Evolutionary conservation across 129 eudicot species (phyloP).

Genomic region (Cynara cardunculus): DNA sequence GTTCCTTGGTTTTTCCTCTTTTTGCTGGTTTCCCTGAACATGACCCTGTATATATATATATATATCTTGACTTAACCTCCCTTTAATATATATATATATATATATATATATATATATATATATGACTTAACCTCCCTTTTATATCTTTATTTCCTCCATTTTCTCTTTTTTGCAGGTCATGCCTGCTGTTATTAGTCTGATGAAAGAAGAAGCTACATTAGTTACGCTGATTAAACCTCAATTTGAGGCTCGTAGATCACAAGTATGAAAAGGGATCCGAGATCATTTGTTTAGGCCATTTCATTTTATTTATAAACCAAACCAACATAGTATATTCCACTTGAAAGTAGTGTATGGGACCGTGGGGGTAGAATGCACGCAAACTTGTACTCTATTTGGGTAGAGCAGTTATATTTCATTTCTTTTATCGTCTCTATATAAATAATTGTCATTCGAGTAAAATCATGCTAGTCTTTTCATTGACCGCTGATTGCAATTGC

Average conservation of each 20-base stretch:
- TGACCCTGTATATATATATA: no score
- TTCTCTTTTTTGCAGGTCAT: constrained; percentile 55
- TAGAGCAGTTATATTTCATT: no score
- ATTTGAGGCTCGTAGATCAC: constrained; percentile 94
- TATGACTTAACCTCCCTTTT: not conserved
- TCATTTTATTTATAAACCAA: not conserved
- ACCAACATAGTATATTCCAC: no score
- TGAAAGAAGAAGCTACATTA: constrained; percentile 78
- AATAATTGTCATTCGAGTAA: not conserved
- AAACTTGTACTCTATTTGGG: no score
- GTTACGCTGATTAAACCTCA: constrained; percentile 94
- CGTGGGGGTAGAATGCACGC: no score
- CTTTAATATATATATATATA: no score
- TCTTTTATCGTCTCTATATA: not conserved
- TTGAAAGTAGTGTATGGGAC: no score
- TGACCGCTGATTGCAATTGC: not conserved
- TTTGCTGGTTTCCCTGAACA: no score
- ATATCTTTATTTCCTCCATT: not conserved
- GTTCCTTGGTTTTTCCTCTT: no score
- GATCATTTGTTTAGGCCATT: not conserved
- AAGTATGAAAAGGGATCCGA: constrained; percentile 41
- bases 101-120: no score
- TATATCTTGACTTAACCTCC: no score
- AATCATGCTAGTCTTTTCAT: not conserved
- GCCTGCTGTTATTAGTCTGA: constrained; percentile 89